Percentiles rank a stretch among this genome's conserved stretches.
phyloP scores from a whole-genome alignment of 2,329 filamentous ascomycete genomes.

The Colletotrichum destructivum region DNA sequence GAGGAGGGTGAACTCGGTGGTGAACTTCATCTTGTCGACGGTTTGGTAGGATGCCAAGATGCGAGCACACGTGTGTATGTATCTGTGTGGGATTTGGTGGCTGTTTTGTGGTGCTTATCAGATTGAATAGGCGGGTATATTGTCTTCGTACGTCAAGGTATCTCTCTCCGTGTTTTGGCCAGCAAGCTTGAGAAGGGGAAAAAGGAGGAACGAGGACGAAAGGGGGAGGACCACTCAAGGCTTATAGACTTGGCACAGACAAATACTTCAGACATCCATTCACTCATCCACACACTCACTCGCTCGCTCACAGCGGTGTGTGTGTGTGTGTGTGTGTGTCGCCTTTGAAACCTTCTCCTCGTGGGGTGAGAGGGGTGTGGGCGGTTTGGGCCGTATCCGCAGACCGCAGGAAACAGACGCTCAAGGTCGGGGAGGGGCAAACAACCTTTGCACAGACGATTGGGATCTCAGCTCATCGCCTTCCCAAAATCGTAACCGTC shows the following conservation, averaged over 20 bases:
- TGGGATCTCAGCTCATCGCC: constrained; percentile 38
- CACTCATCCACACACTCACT: too few relatives aligned
- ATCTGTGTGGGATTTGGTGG: constrained; percentile 2
- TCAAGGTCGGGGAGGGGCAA: constrained; percentile 29
- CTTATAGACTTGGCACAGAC: constrained; percentile 41
- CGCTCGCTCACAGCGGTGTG: too few relatives aligned
- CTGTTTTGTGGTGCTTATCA: constrained; percentile 7
- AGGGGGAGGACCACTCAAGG: constrained; percentile 16
- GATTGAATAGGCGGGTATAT: neutral
- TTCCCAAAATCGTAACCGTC: constrained; percentile 41
- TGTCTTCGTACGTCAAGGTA: neutral
- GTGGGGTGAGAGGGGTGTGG: neutral
- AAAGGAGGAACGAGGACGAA: too few relatives aligned
- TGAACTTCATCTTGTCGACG: constrained; percentile 44
- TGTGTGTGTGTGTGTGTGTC: neutral
- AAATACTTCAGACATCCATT: neutral
- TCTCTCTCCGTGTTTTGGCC: constrained; percentile 30
- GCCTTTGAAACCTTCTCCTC: neutral
- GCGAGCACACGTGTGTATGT: too few relatives aligned
- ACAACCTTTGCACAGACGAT: constrained; percentile 41
- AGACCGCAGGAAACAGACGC: neutral
- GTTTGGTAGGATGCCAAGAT: neutral
- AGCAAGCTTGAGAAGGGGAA: constrained; percentile 7
- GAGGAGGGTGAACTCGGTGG: constrained; percentile 39
- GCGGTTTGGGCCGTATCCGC: neutral